Base-by-base conservation (phyloP, 2,329 filamentous ascomycete species). In the Penicillium nordicum region DNA sequence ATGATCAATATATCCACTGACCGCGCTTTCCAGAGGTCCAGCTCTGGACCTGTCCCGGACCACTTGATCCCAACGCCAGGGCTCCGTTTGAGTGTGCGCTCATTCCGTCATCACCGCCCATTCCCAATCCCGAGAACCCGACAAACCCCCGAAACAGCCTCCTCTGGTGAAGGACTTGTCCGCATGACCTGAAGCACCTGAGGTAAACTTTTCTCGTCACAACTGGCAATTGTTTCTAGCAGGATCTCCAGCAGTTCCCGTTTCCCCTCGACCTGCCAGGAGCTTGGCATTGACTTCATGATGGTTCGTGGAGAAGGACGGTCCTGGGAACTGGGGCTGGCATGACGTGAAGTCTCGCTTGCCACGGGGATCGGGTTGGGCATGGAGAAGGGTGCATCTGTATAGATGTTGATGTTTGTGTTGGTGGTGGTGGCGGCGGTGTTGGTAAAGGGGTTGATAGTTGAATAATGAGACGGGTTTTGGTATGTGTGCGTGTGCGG, bases 121-220 rank as follows among this genome's bases (percentile, higher is more conserved):
- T 29, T 43, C n/a, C 50, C 53, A 25, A 66, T 61, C 3, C 64
- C 64, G 14, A 66, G 46, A 25, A 66, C 62, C 37, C 53, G 60
- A 46, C 63, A 67, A 4, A 69, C 67, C 9, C 64, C 63, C 47
- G 61, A 59, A 18, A 70, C 63, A 16, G 68, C 68, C 3, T 67
- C 67, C 44, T 70, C 68, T 5, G 68, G 68, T 16, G 68, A 66
- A 23, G 57, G 42, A 48, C 68, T 70, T 5, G 47, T 57, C 7
- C 68, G 67, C 16, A 70, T 61, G 30, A 70, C 67, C 6, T 62
- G 57, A n/a, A 70, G 53, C 7, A 70, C 66, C 16, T 65, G 63
- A 5, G 60, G 62, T 5, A 70, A 57, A 23, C 49, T 55, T n/a
- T 57, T 29, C 21, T 69, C 68, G 44, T 69, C 64, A 42, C 68